Base-by-base conservation (phyloP, 305 asterid species). In the Fraxinus sp. region DNA sequence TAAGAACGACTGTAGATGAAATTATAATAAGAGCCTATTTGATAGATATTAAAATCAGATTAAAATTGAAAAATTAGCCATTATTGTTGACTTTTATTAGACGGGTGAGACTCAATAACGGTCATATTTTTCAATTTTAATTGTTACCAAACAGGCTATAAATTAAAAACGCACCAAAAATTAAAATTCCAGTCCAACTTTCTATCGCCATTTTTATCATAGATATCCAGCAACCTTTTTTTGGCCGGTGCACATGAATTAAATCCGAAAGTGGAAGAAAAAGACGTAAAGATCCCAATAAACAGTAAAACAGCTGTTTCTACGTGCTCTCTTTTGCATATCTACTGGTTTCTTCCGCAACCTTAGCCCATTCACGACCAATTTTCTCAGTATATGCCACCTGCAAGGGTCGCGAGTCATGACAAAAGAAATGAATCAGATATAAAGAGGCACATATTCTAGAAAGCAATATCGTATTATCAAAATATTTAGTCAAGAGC, bases 291-390 rank as follows among this genome's bases (percentile, higher is more conserved):
- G 77, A 7, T 79, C 33, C 2, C 28, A 76, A 80, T 83, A 43
- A 84, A 87, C 89, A 74, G 35, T 41, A 81, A 43, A 85, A 87
- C 87, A 81, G 30, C 35, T 59, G 59, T 68, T 70, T 71, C 89
- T 84, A 89, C 9, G 83, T 79, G 30, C 89, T 82, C 84, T 88
- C 89, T 87, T 87, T 90, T 13, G 91, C 88, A 39, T 93, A 94
- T 84, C 88, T 88, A 82, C 87, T 80, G 6, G 95, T 94, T 90
- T 94, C 98, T 81, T 92, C 97, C 5, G 93, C 97, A 81, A 92
- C 97, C 85, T 90, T 93, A 81, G 85, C 83, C 99, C 99, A 96
- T 87, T 94, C 98, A 11, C 41, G 86, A 39, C 86, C 97, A 30
- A 94, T 92, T 85, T 90, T 94, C 85, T 93, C 97, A 80, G 86